phyloP scores from a whole-genome alignment of 228 moss, liverwort and hornwort genomes.

The Sphagnum magellanicum region DNA sequence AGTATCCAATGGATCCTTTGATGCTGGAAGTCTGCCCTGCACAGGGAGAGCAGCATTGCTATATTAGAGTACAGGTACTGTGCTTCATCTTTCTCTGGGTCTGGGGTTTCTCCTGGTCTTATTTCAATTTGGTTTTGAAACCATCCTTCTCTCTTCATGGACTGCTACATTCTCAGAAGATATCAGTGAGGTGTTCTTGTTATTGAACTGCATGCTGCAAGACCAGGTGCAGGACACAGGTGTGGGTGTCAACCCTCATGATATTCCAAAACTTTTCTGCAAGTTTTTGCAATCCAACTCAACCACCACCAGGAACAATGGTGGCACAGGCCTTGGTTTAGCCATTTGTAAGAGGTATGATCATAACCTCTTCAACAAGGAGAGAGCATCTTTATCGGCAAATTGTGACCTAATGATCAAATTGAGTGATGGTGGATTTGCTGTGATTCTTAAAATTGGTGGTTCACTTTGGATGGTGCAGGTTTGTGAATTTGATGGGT shows the following conservation, averaged over 20 bases:
- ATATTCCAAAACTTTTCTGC: constrained; percentile 81
- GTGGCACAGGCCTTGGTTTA: constrained; percentile 91
- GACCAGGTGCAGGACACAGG: constrained; percentile 92
- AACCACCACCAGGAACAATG: constrained; percentile 88
- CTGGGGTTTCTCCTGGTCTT: no score
- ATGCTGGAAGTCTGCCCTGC: constrained; percentile 14
- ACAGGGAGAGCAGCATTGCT: constrained; percentile 36
- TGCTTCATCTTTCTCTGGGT: constrained; percentile 17
- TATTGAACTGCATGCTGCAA: not conserved
- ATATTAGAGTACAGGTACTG: constrained; percentile 44
- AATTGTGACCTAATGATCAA: no score
- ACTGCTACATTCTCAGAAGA: not conserved
- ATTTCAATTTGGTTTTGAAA: not conserved
- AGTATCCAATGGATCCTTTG: constrained; percentile 39
- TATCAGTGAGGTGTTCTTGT: not conserved
- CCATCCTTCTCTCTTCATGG: constrained; percentile 6
- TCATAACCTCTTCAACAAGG: not conserved
- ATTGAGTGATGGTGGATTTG: no score
- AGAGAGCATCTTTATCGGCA: not conserved
- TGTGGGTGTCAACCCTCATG: constrained; percentile 70
- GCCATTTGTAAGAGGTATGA: constrained; percentile 91
- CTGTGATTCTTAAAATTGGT: no score
- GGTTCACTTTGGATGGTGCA: constrained; percentile 7
- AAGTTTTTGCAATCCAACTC: constrained; percentile 91
- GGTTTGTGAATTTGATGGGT: constrained; percentile 56